phyloP scores from a whole-genome alignment of 495 filamentous ascomycete genomes.

The Stereocaulon alpinum region DNA sequence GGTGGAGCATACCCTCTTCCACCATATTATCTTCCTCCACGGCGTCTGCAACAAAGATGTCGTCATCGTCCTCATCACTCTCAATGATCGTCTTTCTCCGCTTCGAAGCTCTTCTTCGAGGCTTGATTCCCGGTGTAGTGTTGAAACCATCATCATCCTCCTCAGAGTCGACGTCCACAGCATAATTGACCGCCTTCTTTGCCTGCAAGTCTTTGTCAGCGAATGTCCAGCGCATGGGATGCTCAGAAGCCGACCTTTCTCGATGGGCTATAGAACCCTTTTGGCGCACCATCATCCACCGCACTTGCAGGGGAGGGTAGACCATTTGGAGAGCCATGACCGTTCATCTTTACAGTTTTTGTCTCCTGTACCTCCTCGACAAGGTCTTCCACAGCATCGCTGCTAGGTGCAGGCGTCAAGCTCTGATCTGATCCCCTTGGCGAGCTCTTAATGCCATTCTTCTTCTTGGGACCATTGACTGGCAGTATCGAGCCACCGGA shows the following conservation, averaged over 20 bases:
- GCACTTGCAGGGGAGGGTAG: slow-evolving; percentile 16
- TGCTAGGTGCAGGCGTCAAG: slow-evolving; percentile 71
- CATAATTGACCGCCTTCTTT: slow-evolving; percentile 39
- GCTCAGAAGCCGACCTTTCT: slow-evolving; percentile 29
- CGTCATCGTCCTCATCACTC: slow-evolving; percentile 68
- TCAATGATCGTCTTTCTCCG: slow-evolving; percentile 42
- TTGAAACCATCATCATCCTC: slow-evolving; percentile 44
- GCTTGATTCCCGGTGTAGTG: slow-evolving; percentile 31
- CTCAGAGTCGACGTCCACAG: slow-evolving; percentile 32
- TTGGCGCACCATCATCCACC: slow-evolving; percentile 5
- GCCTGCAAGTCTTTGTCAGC: slow-evolving; percentile 24
- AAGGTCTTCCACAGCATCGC: slow-evolving; percentile 43
- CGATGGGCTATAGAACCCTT: slow-evolving; percentile 33
- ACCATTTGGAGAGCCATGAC: not conserved
- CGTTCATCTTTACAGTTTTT: slow-evolving; percentile 23
- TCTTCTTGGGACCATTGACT: slow-evolving; percentile 7
- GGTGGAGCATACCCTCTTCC: slow-evolving; percentile 27
- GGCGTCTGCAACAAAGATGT: slow-evolving; percentile 44
- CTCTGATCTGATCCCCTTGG: slow-evolving; percentile 38
- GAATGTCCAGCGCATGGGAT: not conserved
- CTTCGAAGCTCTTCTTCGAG: slow-evolving; percentile 33
- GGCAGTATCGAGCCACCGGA: slow-evolving; percentile 29
- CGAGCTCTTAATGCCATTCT: slow-evolving; percentile 25
- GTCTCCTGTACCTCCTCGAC: slow-evolving; percentile 28
- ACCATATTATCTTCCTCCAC: slow-evolving; percentile 50